These are phyloP conservation scores for Penicillium sp. DNA, from an alignment of 2,329 filamentous ascomycete genomes.

Conservation along the genomic window DNA sequence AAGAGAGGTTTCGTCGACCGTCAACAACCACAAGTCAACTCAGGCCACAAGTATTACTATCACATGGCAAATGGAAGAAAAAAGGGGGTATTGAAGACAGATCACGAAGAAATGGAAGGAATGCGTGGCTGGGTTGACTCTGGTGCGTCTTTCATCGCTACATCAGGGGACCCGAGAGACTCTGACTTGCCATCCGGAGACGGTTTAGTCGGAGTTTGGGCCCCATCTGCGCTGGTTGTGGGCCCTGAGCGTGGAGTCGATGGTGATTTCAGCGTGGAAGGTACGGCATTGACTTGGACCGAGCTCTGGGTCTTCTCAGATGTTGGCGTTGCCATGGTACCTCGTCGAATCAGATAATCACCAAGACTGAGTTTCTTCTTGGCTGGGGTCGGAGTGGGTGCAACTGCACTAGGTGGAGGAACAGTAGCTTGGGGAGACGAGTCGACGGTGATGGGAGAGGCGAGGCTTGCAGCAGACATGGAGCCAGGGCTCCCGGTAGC, in stretches of 20 bases:
- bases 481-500: slow-evolving; percentile 38
- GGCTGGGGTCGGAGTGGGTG: slow-evolving; percentile 53
- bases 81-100: slow-evolving; percentile 16
- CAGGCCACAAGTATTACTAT: slow-evolving; percentile 16
- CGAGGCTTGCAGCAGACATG: slow-evolving; percentile 37
- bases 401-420: slow-evolving; percentile 36
- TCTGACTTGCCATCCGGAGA: slow-evolving; percentile 31
- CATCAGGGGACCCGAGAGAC: slow-evolving; percentile 33
- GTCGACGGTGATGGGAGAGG: slow-evolving; percentile 39
- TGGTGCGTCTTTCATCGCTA: slow-evolving; percentile 42
- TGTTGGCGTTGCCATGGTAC: slow-evolving; percentile 47
- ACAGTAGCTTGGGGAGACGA: slow-evolving; percentile 30
- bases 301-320: slow-evolving; percentile 46
- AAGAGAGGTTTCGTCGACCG: slow-evolving; percentile 20
- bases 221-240: slow-evolving; percentile 20
- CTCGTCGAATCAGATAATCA: slow-evolving; percentile 55
- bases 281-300: slow-evolving; percentile 33
- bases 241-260: slow-evolving; percentile 23
- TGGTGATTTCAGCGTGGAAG: slow-evolving; percentile 35
- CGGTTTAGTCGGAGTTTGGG: slow-evolving; percentile 21
- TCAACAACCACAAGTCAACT: slow-evolving; percentile 10
- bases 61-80: slow-evolving; percentile 1
- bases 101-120: slow-evolving; percentile 37
- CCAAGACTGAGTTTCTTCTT: slow-evolving; percentile 59
- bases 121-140: slow-evolving; percentile 38